Evolutionary conservation across 345 rosid genomes (phyloP), one percentile per base, ranked within the genome.

Genomic region (Eutrema japonicum): DNA sequence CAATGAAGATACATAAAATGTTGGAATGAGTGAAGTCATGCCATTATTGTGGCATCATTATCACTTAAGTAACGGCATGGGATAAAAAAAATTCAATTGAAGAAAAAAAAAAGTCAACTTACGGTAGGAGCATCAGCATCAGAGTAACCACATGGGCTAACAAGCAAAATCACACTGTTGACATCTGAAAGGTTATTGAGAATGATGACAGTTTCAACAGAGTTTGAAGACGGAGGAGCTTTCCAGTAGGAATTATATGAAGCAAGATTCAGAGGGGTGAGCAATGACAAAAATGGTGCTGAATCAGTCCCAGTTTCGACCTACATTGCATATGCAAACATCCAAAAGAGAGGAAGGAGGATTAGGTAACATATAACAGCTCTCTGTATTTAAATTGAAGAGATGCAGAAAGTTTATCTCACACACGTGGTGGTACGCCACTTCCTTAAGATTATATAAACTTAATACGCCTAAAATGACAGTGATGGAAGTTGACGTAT

Each of bases 131-230:
- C 75, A 84, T 92, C 96, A 13, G 88, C 83, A 13, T 68, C 87
- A 68, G 97, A 89, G 84, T 95, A 92, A 81, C 97, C 99, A 74
- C 96, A 92, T 26, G 96, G 88, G 86, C 97, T 90, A 74, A 90
- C 86, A 27, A 95, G 90, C 79, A 95, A 77, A 70, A 90, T 66
- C 51, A 92, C 91, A 68, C 91, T 89, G 79, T 68, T 85, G 74
- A 92, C 99, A 80, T 95, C 96, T 30, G 96, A 88, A 56, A 86
- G 84, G 70, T 73, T 77, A 68, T 88, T 78, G 41, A 95, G 96
- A 71, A 80, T 88, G 76, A 86, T 79, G 77, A 61, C 89, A 79
- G 93, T 81, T 77, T 95, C 96, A 73, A 79, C 82, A 78, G 82
- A 79, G 38, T 80, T 54, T 68, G 80, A 64, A 80, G 76, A 78